Evolutionary conservation across 2,329 filamentous ascomycete genomes (phyloP).

Genomic region (Neofusicoccum cordaticola): DNA sequence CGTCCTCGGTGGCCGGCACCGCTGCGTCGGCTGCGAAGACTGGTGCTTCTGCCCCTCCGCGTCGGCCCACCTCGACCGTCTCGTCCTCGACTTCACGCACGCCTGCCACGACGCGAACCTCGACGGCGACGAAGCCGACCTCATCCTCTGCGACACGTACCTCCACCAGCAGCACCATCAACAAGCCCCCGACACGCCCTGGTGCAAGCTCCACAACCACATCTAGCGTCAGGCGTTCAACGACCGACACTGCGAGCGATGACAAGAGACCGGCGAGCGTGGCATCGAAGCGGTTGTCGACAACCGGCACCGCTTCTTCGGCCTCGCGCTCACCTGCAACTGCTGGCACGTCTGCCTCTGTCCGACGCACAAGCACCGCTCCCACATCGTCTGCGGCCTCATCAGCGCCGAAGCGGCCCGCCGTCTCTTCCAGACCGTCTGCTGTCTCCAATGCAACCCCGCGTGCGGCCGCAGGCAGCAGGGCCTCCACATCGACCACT

Average conservation of each 20-base stretch:
- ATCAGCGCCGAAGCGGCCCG: conserved; percentile 1
- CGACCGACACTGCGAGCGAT: conserved; percentile 8
- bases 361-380: neutral
- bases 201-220: neutral
- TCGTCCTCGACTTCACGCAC: conserved; percentile 9
- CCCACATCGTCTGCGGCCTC: neutral
- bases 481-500: neutral
- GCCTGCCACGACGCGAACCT: conserved; percentile 9
- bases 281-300: conserved; percentile 11
- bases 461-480: neutral
- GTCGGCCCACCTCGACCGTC: conserved; percentile 14
- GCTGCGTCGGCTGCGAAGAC: conserved; percentile 6
- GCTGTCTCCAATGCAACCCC: neutral
- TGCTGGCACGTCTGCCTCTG: neutral
- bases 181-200: conserved; percentile 14
- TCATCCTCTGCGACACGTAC: conserved; percentile 12
- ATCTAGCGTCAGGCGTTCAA: neutral
- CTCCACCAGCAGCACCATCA: conserved; percentile 2
- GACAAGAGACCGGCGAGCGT: conserved; percentile 9
- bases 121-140: conserved; percentile 6
- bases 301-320: conserved; percentile 9
- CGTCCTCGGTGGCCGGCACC: conserved; percentile 11
- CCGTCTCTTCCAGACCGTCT: neutral
- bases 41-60: conserved; percentile 14
- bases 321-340: conserved; percentile 6